phyloP scores from a whole-genome alignment of 371 early-diverging fungal genomes.

The Nematocida minor region DNA sequence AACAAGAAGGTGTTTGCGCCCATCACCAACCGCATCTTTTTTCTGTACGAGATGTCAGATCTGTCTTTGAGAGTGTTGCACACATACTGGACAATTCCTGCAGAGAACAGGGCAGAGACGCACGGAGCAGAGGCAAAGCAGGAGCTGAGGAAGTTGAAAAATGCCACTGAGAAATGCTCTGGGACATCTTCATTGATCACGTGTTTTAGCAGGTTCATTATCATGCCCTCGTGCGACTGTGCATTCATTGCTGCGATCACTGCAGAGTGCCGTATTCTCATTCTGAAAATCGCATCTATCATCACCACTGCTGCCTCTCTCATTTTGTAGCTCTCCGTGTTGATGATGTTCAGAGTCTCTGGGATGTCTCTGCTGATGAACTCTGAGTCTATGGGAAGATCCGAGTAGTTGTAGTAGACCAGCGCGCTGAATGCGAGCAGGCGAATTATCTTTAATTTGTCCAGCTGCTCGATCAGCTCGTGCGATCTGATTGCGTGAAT shows the following conservation, averaged over 20 bases:
- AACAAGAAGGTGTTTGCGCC: conserved; percentile 40
- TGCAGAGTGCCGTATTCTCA: conserved; percentile 24
- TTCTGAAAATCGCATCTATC: conserved; percentile 33
- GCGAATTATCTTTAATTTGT: conserved; percentile 5
- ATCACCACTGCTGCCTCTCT: conserved; percentile 29
- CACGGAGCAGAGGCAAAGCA: conserved; percentile 38
- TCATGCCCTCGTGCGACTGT: conserved; percentile 29
- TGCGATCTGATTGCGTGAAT: background rate
- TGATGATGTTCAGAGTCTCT: conserved; percentile 17
- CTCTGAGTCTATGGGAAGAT: conserved; percentile 40
- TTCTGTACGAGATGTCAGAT: conserved; percentile 24
- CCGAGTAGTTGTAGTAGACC: conserved; percentile 40
- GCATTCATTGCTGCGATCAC: conserved; percentile 10
- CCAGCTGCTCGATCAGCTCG: background rate
- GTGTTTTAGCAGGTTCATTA: conserved; percentile 10
- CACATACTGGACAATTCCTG: conserved; percentile 43
- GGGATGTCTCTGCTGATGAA: conserved; percentile 28
- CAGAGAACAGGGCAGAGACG: conserved; percentile 40
- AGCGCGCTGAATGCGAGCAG: conserved; percentile 24
- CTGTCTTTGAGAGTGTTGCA: conserved; percentile 17
- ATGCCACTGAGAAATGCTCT: conserved; percentile 11
- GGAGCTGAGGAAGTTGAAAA: conserved; percentile 39
- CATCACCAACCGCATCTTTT: conserved; percentile 20
- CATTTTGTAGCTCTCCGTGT: background rate
- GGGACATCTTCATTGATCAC: conserved; percentile 10